Percentiles rank a stretch among this genome's conserved stretches.
Conservation (phyloP, 768 basidiomycete genomes). For the Mycena amicta region DNA sequence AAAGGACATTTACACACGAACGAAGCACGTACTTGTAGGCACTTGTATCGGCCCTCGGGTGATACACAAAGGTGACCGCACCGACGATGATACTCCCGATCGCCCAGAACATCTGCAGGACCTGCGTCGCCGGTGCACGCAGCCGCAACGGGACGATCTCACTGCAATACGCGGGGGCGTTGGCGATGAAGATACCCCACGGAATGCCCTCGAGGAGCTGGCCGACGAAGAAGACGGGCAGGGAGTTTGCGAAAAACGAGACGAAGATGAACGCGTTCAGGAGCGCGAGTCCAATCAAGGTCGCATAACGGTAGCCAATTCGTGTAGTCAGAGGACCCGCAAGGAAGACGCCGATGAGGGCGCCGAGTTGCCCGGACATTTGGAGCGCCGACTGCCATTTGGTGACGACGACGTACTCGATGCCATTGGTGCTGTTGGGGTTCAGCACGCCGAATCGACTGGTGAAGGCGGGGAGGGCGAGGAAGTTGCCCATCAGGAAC, state of each 20-base stretch:
- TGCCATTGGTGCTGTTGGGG: too few relatives aligned
- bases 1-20: neutral
- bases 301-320: slow-evolving; percentile 22
- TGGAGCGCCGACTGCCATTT: slow-evolving; percentile 23
- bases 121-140: slow-evolving; percentile 21
- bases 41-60: slow-evolving; percentile 7
- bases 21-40: neutral
- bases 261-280: slow-evolving; percentile 23
- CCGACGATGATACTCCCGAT: slow-evolving; percentile 22
- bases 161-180: slow-evolving; percentile 23
- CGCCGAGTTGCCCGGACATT: slow-evolving; percentile 20
- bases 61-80: slow-evolving; percentile 22
- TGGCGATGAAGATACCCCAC: slow-evolving; percentile 25
- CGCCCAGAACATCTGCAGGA: slow-evolving; percentile 26
- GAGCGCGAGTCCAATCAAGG: slow-evolving; percentile 18
- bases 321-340: slow-evolving; percentile 21
- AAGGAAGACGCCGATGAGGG: slow-evolving; percentile 22
- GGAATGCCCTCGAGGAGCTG: slow-evolving; percentile 21
- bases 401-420: slow-evolving; percentile 11
- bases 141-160: slow-evolving; percentile 23
- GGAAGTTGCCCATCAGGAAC: slow-evolving; percentile 21
- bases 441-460: slow-evolving; percentile 11
- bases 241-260: slow-evolving; percentile 16
- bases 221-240: slow-evolving; percentile 17
- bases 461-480: slow-evolving; percentile 18